phyloP scores from a whole-genome alignment of 371 early-diverging fungal species.

The Rhizopus microsporus region DNA sequence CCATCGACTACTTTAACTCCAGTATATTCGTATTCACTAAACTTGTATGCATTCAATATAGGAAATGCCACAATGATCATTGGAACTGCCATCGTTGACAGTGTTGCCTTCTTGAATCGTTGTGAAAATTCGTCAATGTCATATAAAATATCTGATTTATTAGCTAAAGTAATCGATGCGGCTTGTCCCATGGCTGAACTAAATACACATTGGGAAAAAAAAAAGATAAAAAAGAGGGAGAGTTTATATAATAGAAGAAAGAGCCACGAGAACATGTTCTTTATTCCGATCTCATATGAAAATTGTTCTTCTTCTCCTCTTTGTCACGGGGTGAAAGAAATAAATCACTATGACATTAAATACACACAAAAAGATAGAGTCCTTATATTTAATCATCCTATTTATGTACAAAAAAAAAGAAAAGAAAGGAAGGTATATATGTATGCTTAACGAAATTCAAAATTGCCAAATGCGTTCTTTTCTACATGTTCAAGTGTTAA shows the following conservation, averaged over 20 bases:
- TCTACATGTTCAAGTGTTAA: conserved; percentile 69
- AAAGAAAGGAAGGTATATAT: no score
- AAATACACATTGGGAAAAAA: neutral
- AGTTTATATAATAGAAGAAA: neutral
- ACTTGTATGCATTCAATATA: conserved; percentile 46
- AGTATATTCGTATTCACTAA: conserved; percentile 41
- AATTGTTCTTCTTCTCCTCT: no score
- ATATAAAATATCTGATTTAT: conserved; percentile 24
- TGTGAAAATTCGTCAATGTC: conserved; percentile 32
- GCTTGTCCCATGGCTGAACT: conserved; percentile 28
- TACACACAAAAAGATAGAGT: neutral
- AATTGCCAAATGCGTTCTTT: conserved; percentile 53
- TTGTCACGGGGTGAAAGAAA: neutral
- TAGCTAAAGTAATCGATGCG: conserved; percentile 27
- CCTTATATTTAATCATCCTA: neutral
- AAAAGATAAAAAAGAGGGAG: conserved; percentile 2
- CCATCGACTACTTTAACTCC: conserved; percentile 47
- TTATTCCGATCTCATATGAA: no score
- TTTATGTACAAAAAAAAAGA: conserved; percentile 1
- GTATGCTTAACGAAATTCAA: conserved; percentile 62
- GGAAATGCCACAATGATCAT: conserved; percentile 54
- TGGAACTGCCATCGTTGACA: conserved; percentile 45
- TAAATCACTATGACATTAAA: neutral
- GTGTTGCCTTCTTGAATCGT: conserved; percentile 38
- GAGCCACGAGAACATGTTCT: neutral